phyloP scores from a whole-genome alignment of 345 rosid species.

The Microcos paniculata region DNA sequence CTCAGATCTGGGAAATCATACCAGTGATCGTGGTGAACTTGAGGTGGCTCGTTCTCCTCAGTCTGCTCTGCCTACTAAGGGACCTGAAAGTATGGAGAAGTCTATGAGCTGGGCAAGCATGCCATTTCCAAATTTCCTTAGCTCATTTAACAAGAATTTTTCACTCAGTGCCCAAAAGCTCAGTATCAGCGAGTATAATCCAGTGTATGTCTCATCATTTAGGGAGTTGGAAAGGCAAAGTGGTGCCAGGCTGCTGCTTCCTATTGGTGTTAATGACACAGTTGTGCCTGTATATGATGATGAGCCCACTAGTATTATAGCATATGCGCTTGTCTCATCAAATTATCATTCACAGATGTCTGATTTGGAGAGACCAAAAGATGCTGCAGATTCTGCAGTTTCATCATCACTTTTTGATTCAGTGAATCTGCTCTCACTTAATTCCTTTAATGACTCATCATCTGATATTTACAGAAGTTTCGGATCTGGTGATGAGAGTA shows the following conservation, averaged over 20 bases:
- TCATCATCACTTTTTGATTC: slow-evolving; percentile 61
- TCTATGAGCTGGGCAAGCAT: slow-evolving; percentile 21
- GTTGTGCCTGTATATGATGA: slow-evolving; percentile 89
- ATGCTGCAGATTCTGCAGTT: slow-evolving; percentile 37
- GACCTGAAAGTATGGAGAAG: slow-evolving; percentile 26
- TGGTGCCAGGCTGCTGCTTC: slow-evolving; percentile 77
- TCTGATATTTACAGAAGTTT: slow-evolving; percentile 45
- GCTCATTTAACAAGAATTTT: slow-evolving; percentile 40
- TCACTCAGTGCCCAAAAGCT: slow-evolving; percentile 51
- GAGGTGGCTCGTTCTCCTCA: slow-evolving; percentile 24
- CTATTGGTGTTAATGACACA: slow-evolving; percentile 61
- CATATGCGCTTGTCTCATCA: slow-evolving; percentile 74
- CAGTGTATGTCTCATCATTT: slow-evolving; percentile 55
- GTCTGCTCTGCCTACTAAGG: slow-evolving; percentile 23
- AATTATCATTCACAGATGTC: slow-evolving; percentile 66
- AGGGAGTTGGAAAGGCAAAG: slow-evolving; percentile 69
- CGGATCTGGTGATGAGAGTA: slow-evolving; percentile 58
- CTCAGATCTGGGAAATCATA: slow-evolving; percentile 19
- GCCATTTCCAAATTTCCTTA: slow-evolving; percentile 48
- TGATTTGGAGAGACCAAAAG: slow-evolving; percentile 59
- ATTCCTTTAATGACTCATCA: slow-evolving; percentile 47
- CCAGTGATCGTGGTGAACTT: slow-evolving; percentile 30
- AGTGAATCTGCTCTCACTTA: slow-evolving; percentile 48
- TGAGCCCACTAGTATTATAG: slow-evolving; percentile 88
- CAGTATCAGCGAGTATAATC: slow-evolving; percentile 53